Evolutionary conservation across 2,329 filamentous ascomycete genomes (phyloP).

Genomic region (Fusarium pseudonygamai): DNA sequence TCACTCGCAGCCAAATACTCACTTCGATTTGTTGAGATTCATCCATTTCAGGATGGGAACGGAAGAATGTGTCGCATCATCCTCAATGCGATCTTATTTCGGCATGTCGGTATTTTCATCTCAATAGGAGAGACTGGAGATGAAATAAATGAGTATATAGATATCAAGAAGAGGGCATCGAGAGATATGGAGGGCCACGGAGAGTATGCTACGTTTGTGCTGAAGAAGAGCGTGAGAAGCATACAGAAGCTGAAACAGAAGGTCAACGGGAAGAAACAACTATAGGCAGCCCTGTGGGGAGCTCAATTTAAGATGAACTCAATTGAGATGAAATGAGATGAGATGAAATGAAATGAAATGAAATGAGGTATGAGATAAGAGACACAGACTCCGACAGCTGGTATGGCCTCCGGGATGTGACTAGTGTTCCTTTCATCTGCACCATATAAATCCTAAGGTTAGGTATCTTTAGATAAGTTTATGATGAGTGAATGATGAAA

Average conservation of each 20-base stretch:
- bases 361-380: background rate
- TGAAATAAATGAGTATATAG: conserved; percentile 32
- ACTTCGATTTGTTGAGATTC: conserved; percentile 48
- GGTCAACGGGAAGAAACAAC: conserved; percentile 15
- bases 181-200: conserved; percentile 41
- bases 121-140: conserved; percentile 36
- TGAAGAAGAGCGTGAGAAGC: conserved; percentile 11
- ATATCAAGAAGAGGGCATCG: conserved; percentile 39
- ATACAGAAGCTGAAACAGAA: conserved; percentile 39
- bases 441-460: too few species aligned
- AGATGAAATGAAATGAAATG: background rate
- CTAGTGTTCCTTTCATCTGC: too few species aligned
- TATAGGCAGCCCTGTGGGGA: fast-evolving
- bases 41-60: conserved; percentile 54
- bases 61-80: conserved; percentile 50
- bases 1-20: conserved; percentile 44
- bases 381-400: too few species aligned
- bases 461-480: too few species aligned
- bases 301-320: fast-evolving
- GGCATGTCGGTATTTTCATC: conserved; percentile 40
- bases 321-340: background rate
- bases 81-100: conserved; percentile 48
- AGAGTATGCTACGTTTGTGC: conserved; percentile 41
- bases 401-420: too few species aligned
- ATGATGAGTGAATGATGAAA: too few species aligned